phyloP scores from a whole-genome alignment of 2,329 filamentous ascomycete species.

The Pseudogymnoascus sp. region DNA sequence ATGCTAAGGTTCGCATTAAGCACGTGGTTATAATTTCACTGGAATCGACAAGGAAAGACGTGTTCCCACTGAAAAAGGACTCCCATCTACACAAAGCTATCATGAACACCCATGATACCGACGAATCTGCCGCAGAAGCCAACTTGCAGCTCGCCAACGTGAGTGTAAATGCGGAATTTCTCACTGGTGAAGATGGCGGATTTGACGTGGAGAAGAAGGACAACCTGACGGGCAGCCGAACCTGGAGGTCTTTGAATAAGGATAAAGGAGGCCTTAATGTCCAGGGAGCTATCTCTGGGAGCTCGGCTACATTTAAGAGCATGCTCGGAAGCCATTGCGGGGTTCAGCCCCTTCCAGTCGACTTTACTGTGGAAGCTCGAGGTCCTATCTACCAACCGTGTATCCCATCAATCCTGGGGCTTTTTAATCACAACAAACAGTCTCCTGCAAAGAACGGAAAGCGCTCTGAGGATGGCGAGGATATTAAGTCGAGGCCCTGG shows the following conservation, averaged over 20 bases:
- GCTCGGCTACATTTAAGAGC: constrained; percentile 34
- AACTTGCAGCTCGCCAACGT: constrained; percentile 26
- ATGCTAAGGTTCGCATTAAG: constrained; percentile 30
- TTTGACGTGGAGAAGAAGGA: constrained; percentile 19
- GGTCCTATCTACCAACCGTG: constrained; percentile 35
- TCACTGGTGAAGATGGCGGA: constrained; percentile 31
- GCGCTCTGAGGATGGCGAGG: constrained; percentile 5
- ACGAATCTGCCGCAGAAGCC: constrained; percentile 20
- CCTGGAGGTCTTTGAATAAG: constrained; percentile 21
- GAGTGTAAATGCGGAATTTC: constrained; percentile 28
- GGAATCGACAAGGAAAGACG: constrained; percentile 35
- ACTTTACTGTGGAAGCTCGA: constrained; percentile 32
- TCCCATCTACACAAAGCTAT: constrained; percentile 30
- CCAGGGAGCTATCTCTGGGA: constrained; percentile 32
- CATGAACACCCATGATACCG: constrained; percentile 24
- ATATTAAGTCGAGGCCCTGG: constrained; percentile 24
- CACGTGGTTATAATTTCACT: constrained; percentile 33
- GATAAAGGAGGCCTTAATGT: constrained; percentile 31
- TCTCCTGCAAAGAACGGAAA: background rate
- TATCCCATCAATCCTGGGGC: constrained; percentile 31
- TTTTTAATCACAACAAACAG: constrained; percentile 30
- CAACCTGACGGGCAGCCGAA: background rate
- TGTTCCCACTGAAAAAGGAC: constrained; percentile 33
- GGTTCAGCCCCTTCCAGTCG: constrained; percentile 33
- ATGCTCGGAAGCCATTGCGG: constrained; percentile 34